phyloP scores from a whole-genome alignment of 441 rosid species.

The Jatropha podagrica region DNA sequence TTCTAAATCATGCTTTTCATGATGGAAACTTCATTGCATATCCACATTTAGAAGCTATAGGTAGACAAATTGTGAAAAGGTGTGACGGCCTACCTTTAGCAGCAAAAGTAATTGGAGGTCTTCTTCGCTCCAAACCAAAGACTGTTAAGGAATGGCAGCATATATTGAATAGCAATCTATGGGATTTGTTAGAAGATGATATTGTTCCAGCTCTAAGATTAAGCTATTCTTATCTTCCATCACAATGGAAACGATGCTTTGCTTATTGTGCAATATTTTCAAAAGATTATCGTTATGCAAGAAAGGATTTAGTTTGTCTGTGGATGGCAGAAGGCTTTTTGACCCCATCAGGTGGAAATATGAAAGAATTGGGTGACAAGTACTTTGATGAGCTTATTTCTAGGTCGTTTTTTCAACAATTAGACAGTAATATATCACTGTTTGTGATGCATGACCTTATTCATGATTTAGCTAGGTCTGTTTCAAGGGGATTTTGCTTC shows the following conservation, averaged over 20 bases:
- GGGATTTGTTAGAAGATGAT: slow-evolving; percentile 20
- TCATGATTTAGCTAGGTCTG: slow-evolving; percentile 27
- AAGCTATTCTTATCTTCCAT: not conserved
- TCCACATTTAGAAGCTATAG: slow-evolving; percentile 19
- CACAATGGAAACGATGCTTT: slow-evolving; percentile 6
- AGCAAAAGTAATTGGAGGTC: slow-evolving; percentile 24
- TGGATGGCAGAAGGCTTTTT: slow-evolving; percentile 41
- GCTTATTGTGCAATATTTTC: slow-evolving; percentile 38
- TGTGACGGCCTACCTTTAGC: slow-evolving; percentile 37
- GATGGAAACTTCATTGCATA: not conserved
- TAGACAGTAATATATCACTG: not conserved
- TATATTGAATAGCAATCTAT: slow-evolving; percentile 26
- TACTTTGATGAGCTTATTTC: slow-evolving; percentile 27
- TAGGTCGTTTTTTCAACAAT: slow-evolving; percentile 31
- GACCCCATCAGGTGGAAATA: not conserved
- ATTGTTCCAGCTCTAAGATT: slow-evolving; percentile 13
- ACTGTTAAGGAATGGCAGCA: slow-evolving; percentile 21
- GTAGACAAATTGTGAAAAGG: slow-evolving; percentile 30
- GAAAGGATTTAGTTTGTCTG: slow-evolving; percentile 21
- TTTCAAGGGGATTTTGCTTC: slow-evolving; percentile 22
- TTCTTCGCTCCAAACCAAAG: slow-evolving; percentile 20
- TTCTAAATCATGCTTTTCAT: slow-evolving; percentile 27
- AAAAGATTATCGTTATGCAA: slow-evolving; percentile 10
- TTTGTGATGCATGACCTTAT: slow-evolving; percentile 33
- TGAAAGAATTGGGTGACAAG: slow-evolving; percentile 25